Conservation (phyloP, 139 green algal species). For the Picochlorum sp. region DNA sequence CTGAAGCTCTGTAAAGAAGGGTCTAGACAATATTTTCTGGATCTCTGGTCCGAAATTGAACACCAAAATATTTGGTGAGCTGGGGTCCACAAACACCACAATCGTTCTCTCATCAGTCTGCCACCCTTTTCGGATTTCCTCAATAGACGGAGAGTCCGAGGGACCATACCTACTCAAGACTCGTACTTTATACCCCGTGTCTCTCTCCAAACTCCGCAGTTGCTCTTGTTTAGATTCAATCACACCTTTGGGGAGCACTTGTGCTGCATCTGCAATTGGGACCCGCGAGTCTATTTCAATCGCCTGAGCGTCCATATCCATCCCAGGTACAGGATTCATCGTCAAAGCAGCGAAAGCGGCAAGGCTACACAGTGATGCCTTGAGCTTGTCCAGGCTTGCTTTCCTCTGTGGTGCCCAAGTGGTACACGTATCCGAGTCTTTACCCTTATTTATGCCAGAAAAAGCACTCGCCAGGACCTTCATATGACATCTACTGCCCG, state of each 20-base stretch:
- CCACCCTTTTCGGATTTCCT: conserved; percentile 37
- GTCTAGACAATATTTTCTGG: conserved; percentile 34
- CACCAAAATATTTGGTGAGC: conserved; percentile 57
- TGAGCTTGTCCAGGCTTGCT: no score
- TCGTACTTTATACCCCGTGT: conserved; percentile 31
- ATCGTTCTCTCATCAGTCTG: conserved; percentile 31
- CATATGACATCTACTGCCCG: no score
- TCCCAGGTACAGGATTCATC: no score
- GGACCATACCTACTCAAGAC: conserved; percentile 41
- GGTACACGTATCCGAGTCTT: no score
- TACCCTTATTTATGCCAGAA: no score
- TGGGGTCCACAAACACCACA: conserved; percentile 53
- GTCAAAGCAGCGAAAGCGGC: no score
- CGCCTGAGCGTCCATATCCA: background rate
- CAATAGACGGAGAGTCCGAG: conserved; percentile 10
- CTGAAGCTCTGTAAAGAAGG: conserved; percentile 54
- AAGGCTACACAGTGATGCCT: no score
- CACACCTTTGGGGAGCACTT: conserved; percentile 22
- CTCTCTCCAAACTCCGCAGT: conserved; percentile 22
- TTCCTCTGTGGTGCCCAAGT: no score
- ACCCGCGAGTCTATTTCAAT: background rate
- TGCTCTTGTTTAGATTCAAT: conserved; percentile 21
- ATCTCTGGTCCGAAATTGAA: conserved; percentile 48
- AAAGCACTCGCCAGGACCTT: no score
- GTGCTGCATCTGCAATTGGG: conserved; percentile 26